Evolutionary conservation across 2,329 filamentous ascomycete species (phyloP).

Genomic region (Gyromitra esculenta): DNA sequence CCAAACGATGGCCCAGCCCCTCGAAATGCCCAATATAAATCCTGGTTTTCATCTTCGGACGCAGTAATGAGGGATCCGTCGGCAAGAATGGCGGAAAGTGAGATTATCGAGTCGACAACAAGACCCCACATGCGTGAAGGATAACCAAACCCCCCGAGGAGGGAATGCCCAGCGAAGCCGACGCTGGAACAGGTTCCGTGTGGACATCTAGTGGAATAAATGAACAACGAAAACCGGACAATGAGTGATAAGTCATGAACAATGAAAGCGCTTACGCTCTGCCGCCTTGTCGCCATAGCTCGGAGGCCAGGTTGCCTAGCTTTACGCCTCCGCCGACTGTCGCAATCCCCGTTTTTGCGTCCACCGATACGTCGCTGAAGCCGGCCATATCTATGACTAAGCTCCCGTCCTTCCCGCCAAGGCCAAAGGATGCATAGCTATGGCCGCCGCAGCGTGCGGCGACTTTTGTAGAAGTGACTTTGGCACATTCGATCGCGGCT

Average conservation of each 20-base stretch:
- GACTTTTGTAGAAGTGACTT: slow-evolving; percentile 65
- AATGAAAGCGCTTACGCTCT: slow-evolving; percentile 40
- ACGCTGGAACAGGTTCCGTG: slow-evolving; percentile 58
- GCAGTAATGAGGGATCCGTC: slow-evolving; percentile 51
- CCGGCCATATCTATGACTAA: slow-evolving; percentile 64
- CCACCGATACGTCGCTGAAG: slow-evolving; percentile 63
- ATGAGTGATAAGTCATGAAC: slow-evolving; percentile 2
- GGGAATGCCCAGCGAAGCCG: slow-evolving; percentile 61
- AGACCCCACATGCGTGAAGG: slow-evolving; percentile 65
- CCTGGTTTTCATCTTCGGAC: slow-evolving; percentile 59
- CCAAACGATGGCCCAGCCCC: slow-evolving; percentile 63
- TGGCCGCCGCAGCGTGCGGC: slow-evolving; percentile 73
- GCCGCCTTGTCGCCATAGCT: slow-evolving; percentile 55
- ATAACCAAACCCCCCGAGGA: slow-evolving; percentile 62
- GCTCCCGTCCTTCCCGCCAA: slow-evolving; percentile 65
- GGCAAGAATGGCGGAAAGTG: slow-evolving; percentile 64
- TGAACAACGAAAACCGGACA: neutral
- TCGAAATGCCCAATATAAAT: slow-evolving; percentile 63
- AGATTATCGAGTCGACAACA: slow-evolving; percentile 65
- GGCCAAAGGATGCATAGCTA: slow-evolving; percentile 68
- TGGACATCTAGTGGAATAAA: slow-evolving; percentile 45
- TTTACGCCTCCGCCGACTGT: slow-evolving; percentile 65
- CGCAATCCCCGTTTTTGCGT: slow-evolving; percentile 62
- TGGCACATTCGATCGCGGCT: slow-evolving; percentile 67
- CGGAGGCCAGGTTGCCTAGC: slow-evolving; percentile 62